Conservation (phyloP, 2,329 filamentous ascomycete species). For the Elsinoe arachidis region DNA sequence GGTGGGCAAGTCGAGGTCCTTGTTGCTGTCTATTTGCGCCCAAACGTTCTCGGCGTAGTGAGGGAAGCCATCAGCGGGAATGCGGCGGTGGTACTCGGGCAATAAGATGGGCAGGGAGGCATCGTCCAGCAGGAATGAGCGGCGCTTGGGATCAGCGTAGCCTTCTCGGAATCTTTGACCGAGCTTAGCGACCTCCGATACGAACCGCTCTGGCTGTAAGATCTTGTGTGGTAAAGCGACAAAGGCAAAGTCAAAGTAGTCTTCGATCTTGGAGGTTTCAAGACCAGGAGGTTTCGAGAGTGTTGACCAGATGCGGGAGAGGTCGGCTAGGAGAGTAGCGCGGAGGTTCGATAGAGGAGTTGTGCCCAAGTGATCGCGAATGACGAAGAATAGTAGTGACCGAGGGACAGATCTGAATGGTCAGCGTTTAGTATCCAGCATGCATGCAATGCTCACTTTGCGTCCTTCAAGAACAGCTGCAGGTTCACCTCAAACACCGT, state of each 20-base stretch:
- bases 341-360: slow-evolving; percentile 86
- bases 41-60: slow-evolving; percentile 89
- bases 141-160: slow-evolving; percentile 54
- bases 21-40: slow-evolving; percentile 99
- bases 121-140: slow-evolving; percentile 56
- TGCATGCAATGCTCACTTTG: slow-evolving; percentile 52
- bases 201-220: slow-evolving; percentile 85
- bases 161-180: slow-evolving; percentile 75
- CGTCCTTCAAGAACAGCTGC: slow-evolving; percentile 93
- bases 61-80: slow-evolving; percentile 94
- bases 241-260: slow-evolving; percentile 98
- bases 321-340: slow-evolving; percentile 80
- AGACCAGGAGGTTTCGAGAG: slow-evolving; percentile 86
- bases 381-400: slow-evolving; percentile 95
- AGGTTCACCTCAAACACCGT: slow-evolving; percentile 98
- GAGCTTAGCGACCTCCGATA: slow-evolving; percentile 68
- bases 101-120: slow-evolving; percentile 74
- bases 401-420: slow-evolving; percentile 64
- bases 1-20: slow-evolving; percentile 90
- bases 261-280: slow-evolving; percentile 80
- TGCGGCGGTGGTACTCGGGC: slow-evolving; percentile 88
- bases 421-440: not conserved
- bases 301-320: slow-evolving; percentile 84
- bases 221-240: slow-evolving; percentile 94
- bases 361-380: slow-evolving; percentile 88